Base-by-base conservation (phyloP, 2,329 filamentous ascomycete genomes). In the Pseudogymnoascus sp. region DNA sequence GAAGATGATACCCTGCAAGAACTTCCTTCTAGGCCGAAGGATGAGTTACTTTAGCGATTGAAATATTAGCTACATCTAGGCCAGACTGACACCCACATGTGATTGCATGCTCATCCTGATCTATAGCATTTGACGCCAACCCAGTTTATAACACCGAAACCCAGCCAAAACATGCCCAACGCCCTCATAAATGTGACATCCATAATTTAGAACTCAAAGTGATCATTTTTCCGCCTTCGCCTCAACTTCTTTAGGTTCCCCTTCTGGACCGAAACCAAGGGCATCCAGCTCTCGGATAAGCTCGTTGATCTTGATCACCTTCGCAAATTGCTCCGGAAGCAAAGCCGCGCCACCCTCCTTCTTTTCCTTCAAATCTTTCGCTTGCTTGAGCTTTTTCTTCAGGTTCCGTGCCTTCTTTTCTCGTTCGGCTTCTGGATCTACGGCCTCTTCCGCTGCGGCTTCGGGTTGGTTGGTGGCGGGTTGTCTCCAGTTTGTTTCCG, bases 301-400 rank as follows among this genome's bases (percentile, higher is more conserved):
- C 78, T 99, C 94, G 66, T 91, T 91, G 74, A 99, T 96, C 76
- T 94, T 96, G 74, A 96, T 95, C 63, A 99, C 91, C 78, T 99
- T 99, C 69, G 93, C 92, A 67, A 97, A 88, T 77, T 99, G 94
- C 77, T 99, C 94, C 0, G 92, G 93, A 25, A 97, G 80, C 65
- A 99, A 77, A 4, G 84, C 82, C 73, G 91, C 89, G 18, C 94
- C 94, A 63, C 86, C 87, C 23, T 96, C 90, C 75, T 96, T 96
- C 81, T 96, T 97, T 70, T 87, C 88, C 73, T 91, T 89, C 62
- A 99, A 80, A 1, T 97, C 94, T 69, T 87, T 89, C 3, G 94
- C 93, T 75, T 99, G 94, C 71, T 93, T 90, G 65, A 99, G 79
- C 77, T 97, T 99, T 81, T 99, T 99, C 74, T 88, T 90, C 50